Conservation (phyloP, 2,329 filamentous ascomycete genomes). For the Curvularia sp. region DNA sequence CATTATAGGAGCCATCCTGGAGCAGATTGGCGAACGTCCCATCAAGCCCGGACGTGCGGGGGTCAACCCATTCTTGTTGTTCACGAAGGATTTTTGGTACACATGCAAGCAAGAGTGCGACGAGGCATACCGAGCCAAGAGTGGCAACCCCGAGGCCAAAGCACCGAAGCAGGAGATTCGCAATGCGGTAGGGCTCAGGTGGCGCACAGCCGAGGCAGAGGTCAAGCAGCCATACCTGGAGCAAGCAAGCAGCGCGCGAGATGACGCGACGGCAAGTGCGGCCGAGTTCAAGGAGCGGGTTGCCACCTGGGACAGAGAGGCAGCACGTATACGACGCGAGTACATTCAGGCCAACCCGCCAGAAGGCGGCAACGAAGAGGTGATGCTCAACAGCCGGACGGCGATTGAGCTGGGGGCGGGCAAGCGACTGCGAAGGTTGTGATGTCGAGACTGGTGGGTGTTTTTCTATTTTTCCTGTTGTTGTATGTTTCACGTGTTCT, state of each 20-base stretch:
- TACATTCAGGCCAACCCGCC: slow-evolving; percentile 51
- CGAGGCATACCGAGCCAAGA: slow-evolving; percentile 68
- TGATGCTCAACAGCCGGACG: slow-evolving; percentile 46
- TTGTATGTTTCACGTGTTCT: slow-evolving; percentile 31
- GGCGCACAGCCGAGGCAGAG: slow-evolving; percentile 77
- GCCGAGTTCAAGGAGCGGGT: slow-evolving; percentile 67
- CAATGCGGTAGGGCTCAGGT: slow-evolving; percentile 85
- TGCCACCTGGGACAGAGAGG: slow-evolving; percentile 75
- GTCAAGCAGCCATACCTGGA: slow-evolving; percentile 80
- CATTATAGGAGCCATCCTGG: slow-evolving; percentile 64
- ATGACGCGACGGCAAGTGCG: slow-evolving; percentile 65
- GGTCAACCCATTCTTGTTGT: slow-evolving; percentile 87
- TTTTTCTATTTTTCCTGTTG: slow-evolving; percentile 29
- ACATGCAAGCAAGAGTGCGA: slow-evolving; percentile 70
- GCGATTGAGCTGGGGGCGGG: slow-evolving; percentile 49
- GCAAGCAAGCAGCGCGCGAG: slow-evolving; percentile 74
- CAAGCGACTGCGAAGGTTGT: slow-evolving; percentile 45
- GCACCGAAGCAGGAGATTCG: slow-evolving; percentile 76
- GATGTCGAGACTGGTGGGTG: slow-evolving; percentile 8
- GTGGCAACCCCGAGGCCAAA: slow-evolving; percentile 72
- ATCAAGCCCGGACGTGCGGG: slow-evolving; percentile 74
- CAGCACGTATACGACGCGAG: slow-evolving; percentile 57
- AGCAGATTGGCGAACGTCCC: slow-evolving; percentile 76
- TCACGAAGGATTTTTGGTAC: slow-evolving; percentile 77
- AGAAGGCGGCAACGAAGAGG: slow-evolving; percentile 38